A percentile compares a stretch with the other conserved stretches of the same genome.
These are phyloP conservation scores for Pythium plurisporium DNA, from an alignment of 352 stramenopile genomes.

Conservation along the genomic window DNA sequence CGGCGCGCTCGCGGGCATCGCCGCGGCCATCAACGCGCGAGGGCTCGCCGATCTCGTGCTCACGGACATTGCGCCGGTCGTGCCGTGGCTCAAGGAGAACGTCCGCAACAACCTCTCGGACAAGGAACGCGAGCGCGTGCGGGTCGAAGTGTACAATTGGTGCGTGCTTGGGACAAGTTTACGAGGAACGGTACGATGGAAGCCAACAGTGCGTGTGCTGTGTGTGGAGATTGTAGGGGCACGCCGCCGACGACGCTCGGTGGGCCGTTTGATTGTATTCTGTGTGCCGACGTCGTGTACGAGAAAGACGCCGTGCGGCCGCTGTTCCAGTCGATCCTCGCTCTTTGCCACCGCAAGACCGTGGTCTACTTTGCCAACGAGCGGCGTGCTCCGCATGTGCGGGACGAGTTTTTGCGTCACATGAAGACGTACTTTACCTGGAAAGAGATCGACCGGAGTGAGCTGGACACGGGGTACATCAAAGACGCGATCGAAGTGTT, in stretches of 20 bases:
- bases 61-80: conserved; percentile 71
- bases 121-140: conserved; percentile 55
- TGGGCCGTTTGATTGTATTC: conserved; percentile 71
- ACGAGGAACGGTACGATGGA: background rate
- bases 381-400: conserved; percentile 50
- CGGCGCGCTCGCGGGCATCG: conserved; percentile 68
- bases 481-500: conserved; percentile 80
- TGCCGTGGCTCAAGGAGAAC: conserved; percentile 75
- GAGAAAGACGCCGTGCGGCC: conserved; percentile 73
- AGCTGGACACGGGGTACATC: conserved; percentile 61
- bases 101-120: conserved; percentile 55
- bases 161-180: no score
- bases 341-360: conserved; percentile 72
- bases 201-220: background rate
- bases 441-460: conserved; percentile 53
- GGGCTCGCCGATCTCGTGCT: conserved; percentile 63
- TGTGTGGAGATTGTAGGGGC: conserved; percentile 32
- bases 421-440: conserved; percentile 72
- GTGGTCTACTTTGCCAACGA: conserved; percentile 79
- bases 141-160: conserved; percentile 33
- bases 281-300: conserved; percentile 81
- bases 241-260: conserved; percentile 47
- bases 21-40: conserved; percentile 55
- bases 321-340: conserved; percentile 73
- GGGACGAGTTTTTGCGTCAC: conserved; percentile 61